Evolutionary conservation across 2,329 filamentous ascomycete genomes (phyloP), one percentile per base, ranked within the genome.

Genomic region (Atkinsonella hypoxylon): DNA sequence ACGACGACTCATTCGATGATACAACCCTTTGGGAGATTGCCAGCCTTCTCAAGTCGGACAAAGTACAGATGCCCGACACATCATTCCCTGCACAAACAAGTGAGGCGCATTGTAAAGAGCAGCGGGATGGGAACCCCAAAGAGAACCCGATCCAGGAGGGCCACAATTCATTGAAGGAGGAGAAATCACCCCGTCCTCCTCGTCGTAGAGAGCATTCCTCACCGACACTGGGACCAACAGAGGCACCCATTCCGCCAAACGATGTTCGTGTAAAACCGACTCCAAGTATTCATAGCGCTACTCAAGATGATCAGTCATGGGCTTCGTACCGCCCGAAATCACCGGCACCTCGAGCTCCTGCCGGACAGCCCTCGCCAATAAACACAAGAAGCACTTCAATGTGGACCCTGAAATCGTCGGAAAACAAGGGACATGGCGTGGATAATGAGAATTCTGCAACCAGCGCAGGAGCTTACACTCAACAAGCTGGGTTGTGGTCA

Each of bases 1-100:
- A 64, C 7, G 61, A 66, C 17, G 60, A 64, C 17, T 73, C 71
- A 20, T 81, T 82, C 55, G 79, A 82, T 53, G 79, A 83, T 64
- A 74, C 67, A 10, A 82, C 78, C 1, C 65, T 83, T 26, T 82
- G 78, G 76, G 79, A 83, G 59, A 83, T 83, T 64, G 79, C 79
- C 52, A 79, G 69, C 53, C 67, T 83, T 40, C 67, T 83, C 11
- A 73, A 75, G 61, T 69, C 73, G 2, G 71, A 74, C 50, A 62
- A 73, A 46, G 63, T 80, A 4, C 76, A 36, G 13, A 2, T 17
- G 5, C 18, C 22, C 3, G 8, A 31, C 18, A 36, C 15, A 34
- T 9, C 34, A 17, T 30, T 20, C 13, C 26, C 26, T 26, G 26
- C 26, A 26, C 2, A 8, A 26, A 5, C 26, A 26, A 26, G 26